These are phyloP conservation scores for Helenozyma baotianmanensis DNA, from an alignment of 805 yeast genomes.

Conservation along the genomic window DNA sequence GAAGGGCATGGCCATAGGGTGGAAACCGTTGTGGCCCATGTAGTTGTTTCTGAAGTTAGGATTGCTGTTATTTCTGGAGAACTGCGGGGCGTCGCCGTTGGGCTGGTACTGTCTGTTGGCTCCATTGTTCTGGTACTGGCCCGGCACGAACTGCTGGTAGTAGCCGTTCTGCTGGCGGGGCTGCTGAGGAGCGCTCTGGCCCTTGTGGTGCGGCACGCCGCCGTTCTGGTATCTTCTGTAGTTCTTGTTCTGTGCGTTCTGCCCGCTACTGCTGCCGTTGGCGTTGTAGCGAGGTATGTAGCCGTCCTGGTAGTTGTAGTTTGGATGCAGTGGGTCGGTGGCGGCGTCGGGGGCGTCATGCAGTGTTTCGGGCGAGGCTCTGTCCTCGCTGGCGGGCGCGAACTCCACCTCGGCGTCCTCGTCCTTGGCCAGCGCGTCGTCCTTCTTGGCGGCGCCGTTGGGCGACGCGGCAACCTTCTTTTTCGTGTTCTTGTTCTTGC, in stretches of 20 bases:
- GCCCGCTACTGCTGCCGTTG: slow-evolving; percentile 8
- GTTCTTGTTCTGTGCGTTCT: slow-evolving; percentile 20
- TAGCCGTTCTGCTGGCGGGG: slow-evolving; percentile 21
- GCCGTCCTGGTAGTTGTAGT: slow-evolving; percentile 6
- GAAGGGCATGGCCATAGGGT: slow-evolving; percentile 15
- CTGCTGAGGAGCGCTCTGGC: slow-evolving; percentile 15
- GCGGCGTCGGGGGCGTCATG: slow-evolving; percentile 1
- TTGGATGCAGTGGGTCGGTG: slow-evolving; percentile 8
- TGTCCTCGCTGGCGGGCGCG: slow-evolving; percentile 1
- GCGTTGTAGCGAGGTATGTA: slow-evolving; percentile 8
- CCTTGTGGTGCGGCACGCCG: slow-evolving; percentile 16
- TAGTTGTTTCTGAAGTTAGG: slow-evolving; percentile 14
- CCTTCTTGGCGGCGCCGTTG: slow-evolving; percentile 7
- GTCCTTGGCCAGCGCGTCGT: slow-evolving; percentile 8
- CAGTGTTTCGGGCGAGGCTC: neutral
- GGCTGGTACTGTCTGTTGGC: slow-evolving; percentile 25
- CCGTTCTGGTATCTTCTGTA: slow-evolving; percentile 25
- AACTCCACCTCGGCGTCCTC: slow-evolving; percentile 8
- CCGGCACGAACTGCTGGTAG: slow-evolving; percentile 26
- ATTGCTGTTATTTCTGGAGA: slow-evolving; percentile 15
- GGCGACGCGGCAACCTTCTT: slow-evolving; percentile 11
- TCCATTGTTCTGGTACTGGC: slow-evolving; percentile 20
- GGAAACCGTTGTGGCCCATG: slow-evolving; percentile 15
- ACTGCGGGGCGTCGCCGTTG: slow-evolving; percentile 9
- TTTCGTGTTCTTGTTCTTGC: slow-evolving; percentile 20